Evolutionary conservation across 805 yeast genomes (phyloP).

Genomic region (Peterozyma toletana): DNA sequence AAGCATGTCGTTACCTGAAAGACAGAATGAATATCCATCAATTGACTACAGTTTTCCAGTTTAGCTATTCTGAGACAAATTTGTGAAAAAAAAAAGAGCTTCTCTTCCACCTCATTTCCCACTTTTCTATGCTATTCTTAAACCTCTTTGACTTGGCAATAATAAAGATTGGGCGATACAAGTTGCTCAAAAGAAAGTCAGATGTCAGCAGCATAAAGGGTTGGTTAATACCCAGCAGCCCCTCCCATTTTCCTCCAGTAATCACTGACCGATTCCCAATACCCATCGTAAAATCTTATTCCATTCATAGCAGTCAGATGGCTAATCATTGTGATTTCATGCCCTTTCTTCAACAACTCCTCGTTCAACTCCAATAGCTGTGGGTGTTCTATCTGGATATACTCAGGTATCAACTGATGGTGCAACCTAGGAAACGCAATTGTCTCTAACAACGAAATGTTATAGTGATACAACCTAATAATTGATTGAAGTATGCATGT

Average conservation of each 20-base stretch:
- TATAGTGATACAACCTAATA: slow-evolving; percentile 53
- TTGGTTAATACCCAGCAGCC: slow-evolving; percentile 52
- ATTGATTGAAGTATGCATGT: slow-evolving; percentile 81
- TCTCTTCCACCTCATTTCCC: no score
- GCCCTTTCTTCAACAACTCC: slow-evolving; percentile 39
- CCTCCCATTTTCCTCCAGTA: slow-evolving; percentile 83
- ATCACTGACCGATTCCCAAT: slow-evolving; percentile 75
- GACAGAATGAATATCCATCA: no score
- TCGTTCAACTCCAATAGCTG: slow-evolving; percentile 30
- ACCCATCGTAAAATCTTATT: slow-evolving; percentile 30
- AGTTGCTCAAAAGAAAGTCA: no score
- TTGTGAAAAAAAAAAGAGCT: no score
- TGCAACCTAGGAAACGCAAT: slow-evolving; percentile 80
- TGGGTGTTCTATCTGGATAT: slow-evolving; percentile 51
- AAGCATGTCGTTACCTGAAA: no score
- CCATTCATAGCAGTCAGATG: slow-evolving; percentile 57
- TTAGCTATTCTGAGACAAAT: no score
- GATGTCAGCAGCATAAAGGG: not conserved
- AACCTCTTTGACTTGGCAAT: no score
- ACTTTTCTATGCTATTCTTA: no score
- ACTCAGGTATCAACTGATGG: slow-evolving; percentile 82
- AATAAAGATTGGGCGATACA: no score
- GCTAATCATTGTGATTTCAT: slow-evolving; percentile 29
- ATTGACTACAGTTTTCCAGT: no score
- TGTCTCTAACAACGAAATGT: slow-evolving; percentile 54